Percentiles rank a stretch among this genome's conserved stretches.
phyloP scores from a whole-genome alignment of 2,329 filamentous ascomycete species.

The Ophiocordyceps robertsii region DNA sequence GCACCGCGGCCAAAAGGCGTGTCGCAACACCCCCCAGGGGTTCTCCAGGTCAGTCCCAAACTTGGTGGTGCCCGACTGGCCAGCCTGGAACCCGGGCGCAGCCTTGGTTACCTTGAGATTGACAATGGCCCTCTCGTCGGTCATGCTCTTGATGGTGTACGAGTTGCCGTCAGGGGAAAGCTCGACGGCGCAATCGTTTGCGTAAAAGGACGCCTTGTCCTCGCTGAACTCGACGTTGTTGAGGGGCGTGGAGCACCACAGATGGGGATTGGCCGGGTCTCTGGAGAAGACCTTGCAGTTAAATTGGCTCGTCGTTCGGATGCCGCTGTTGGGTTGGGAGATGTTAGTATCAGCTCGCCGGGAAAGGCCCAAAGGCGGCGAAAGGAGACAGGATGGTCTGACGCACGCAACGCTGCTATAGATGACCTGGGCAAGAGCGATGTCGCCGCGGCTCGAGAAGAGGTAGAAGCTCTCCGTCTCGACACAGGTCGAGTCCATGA shows the following conservation, averaged over 20 bases:
- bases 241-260: conserved; percentile 77
- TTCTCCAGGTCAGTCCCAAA: conserved; percentile 76
- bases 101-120: conserved; percentile 69
- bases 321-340: conserved; percentile 45
- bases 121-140: conserved; percentile 67
- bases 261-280: conserved; percentile 55
- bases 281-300: conserved; percentile 84
- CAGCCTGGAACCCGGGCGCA: conserved; percentile 71
- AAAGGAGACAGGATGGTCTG: neutral
- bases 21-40: conserved; percentile 87
- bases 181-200: conserved; percentile 72
- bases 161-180: conserved; percentile 70
- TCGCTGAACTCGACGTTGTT: conserved; percentile 73
- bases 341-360: neutral
- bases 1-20: conserved; percentile 90
- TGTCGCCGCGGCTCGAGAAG: conserved; percentile 60
- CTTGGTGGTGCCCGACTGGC: conserved; percentile 69
- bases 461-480: conserved; percentile 96
- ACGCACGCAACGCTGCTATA: conserved; percentile 93
- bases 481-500: conserved; percentile 72
- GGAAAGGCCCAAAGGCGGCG: neutral
- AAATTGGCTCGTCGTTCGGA: conserved; percentile 86
- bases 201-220: conserved; percentile 71
- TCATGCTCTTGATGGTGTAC: conserved; percentile 84
- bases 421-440: conserved; percentile 80